phyloP scores from a whole-genome alignment of 208 protist species.

The Leishmania tarentolae region DNA sequence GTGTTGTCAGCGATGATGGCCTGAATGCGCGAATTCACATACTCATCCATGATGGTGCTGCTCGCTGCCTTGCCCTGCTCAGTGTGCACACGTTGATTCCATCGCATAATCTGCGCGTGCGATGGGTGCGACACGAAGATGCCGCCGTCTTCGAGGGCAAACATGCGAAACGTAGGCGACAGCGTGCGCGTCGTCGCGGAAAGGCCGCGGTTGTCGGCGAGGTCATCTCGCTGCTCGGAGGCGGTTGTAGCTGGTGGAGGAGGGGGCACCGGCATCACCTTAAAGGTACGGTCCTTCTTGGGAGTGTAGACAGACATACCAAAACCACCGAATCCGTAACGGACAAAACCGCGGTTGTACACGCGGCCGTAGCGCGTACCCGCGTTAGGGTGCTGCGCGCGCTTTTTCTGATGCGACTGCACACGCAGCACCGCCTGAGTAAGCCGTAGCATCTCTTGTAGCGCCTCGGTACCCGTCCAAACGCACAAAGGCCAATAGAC shows the following conservation, averaged over 20 bases:
- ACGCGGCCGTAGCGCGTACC: slow-evolving; percentile 88
- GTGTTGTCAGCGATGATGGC: slow-evolving; percentile 91
- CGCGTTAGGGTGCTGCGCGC: slow-evolving; percentile 80
- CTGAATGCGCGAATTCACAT: slow-evolving; percentile 84
- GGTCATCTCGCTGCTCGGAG: slow-evolving; percentile 5
- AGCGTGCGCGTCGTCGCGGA: slow-evolving; percentile 69
- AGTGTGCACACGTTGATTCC: slow-evolving; percentile 68
- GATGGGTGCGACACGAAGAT: slow-evolving; percentile 84
- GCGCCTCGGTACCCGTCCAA: not conserved
- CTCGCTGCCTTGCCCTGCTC: slow-evolving; percentile 64
- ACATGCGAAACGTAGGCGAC: slow-evolving; percentile 84
- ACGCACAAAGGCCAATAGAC: not conserved
- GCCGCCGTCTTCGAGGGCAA: slow-evolving; percentile 80
- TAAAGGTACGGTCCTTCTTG: slow-evolving; percentile 83
- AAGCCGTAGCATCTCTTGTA: slow-evolving; percentile 77
- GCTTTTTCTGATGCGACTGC: slow-evolving; percentile 87
- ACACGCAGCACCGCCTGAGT: slow-evolving; percentile 55
- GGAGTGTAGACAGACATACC: slow-evolving; percentile 89
- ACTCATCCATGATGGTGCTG: slow-evolving; percentile 79
- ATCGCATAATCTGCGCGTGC: slow-evolving; percentile 82
- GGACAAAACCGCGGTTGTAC: slow-evolving; percentile 88
- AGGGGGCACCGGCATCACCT: slow-evolving; percentile 33
- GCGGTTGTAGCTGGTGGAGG: slow-evolving; percentile 8
- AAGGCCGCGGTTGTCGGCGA: slow-evolving; percentile 55
- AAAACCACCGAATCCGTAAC: slow-evolving; percentile 89